These are phyloP conservation scores for Exophiala phaeomuriformis DNA, from an alignment of 2,329 filamentous ascomycete genomes.

Conservation along the genomic window DNA sequence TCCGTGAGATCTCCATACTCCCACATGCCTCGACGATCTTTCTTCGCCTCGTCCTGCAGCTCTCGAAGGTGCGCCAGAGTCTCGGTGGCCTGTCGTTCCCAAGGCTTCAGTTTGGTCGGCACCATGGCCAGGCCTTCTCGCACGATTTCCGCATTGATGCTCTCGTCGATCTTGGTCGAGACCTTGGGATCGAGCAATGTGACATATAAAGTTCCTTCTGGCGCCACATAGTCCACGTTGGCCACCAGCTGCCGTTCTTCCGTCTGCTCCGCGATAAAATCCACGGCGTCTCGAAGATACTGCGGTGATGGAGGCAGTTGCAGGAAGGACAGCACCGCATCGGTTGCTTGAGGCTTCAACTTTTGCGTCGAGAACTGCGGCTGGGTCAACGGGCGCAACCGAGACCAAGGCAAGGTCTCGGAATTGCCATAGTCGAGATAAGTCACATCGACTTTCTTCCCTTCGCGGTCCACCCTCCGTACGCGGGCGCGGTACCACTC, in stretches of 20 bases:
- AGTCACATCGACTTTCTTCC: slow-evolving; percentile 79
- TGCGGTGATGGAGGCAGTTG: slow-evolving; percentile 77
- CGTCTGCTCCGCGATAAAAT: slow-evolving; percentile 66
- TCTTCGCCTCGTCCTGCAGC: slow-evolving; percentile 71
- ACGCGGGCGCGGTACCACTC: slow-evolving; percentile 93
- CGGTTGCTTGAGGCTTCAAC: slow-evolving; percentile 77
- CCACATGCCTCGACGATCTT: slow-evolving; percentile 80
- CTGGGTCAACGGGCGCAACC: slow-evolving; percentile 72
- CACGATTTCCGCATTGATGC: slow-evolving; percentile 82
- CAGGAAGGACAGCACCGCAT: slow-evolving; percentile 79
- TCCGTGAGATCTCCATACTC: slow-evolving; percentile 97
- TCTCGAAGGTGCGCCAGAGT: slow-evolving; percentile 65
- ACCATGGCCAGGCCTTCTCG: slow-evolving; percentile 83
- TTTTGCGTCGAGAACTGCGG: slow-evolving; percentile 71
- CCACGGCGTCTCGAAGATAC: slow-evolving; percentile 74
- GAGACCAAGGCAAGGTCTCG: slow-evolving; percentile 77
- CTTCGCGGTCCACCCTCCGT: slow-evolving; percentile 83
- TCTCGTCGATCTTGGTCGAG: slow-evolving; percentile 60
- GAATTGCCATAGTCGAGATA: slow-evolving; percentile 97
- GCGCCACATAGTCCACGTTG: slow-evolving; percentile 77
- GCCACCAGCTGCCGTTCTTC: slow-evolving; percentile 73
- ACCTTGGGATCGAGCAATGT: slow-evolving; percentile 75
- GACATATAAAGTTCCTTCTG: slow-evolving; percentile 75
- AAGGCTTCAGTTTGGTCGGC: slow-evolving; percentile 80
- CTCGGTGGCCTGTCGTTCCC: slow-evolving; percentile 71